Conservation (phyloP, 805 yeast species). For the Metschnikowia reukaufii region DNA sequence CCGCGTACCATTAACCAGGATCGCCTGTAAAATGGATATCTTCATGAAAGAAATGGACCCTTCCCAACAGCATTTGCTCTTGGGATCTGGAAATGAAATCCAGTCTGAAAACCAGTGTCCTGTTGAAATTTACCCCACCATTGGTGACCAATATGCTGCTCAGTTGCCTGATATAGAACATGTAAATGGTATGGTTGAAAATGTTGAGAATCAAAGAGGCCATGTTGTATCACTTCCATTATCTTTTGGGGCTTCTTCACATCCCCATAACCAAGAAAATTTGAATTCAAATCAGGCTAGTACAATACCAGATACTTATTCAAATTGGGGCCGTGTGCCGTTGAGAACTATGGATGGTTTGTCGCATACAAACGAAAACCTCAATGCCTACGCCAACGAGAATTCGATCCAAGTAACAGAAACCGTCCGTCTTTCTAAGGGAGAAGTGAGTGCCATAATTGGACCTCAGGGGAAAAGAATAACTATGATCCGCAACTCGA, state of each 20-base stretch:
- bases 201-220: not conserved
- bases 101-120: not conserved
- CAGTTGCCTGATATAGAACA: not conserved
- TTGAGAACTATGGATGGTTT: not conserved
- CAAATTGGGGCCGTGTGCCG: slow-evolving; percentile 5
- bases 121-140: not conserved
- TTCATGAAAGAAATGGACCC: slow-evolving; percentile 5
- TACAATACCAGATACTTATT: not conserved
- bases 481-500: slow-evolving; percentile 8
- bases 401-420: slow-evolving; percentile 11
- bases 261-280: not conserved
- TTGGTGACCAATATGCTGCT: not conserved
- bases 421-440: slow-evolving; percentile 13
- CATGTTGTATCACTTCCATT: not conserved
- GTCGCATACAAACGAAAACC: slow-evolving; percentile 1
- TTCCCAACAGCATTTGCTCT: not conserved
- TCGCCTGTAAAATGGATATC: slow-evolving; percentile 7
- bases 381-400: slow-evolving; percentile 1
- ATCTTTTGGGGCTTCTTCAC: not conserved
- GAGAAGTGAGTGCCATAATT: slow-evolving; percentile 15
- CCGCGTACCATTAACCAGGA: slow-evolving; percentile 9
- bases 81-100: not conserved
- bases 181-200: not conserved
- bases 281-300: not conserved
- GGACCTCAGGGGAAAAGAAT: slow-evolving; percentile 16